Percentiles rank a stretch among this genome's conserved stretches.
Evolutionary conservation across 108 stramenopile species (phyloP).

Genomic region (Thalassiosira profunda): DNA sequence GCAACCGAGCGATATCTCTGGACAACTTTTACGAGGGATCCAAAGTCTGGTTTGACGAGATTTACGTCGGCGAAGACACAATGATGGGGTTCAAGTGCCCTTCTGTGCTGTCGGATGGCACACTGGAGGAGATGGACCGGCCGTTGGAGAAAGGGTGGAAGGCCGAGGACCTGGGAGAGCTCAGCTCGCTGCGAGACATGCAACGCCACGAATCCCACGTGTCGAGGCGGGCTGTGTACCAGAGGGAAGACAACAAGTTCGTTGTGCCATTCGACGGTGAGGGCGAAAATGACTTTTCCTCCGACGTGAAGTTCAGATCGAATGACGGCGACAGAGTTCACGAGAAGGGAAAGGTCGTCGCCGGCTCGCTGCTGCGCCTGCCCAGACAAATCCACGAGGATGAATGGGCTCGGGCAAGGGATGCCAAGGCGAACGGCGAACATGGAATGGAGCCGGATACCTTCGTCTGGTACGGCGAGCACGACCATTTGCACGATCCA

Average conservation of each 20-base stretch:
- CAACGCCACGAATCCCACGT: conserved; percentile 74
- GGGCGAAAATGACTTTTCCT: conserved; percentile 44
- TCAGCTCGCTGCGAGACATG: conserved; percentile 44
- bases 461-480: conserved; percentile 77
- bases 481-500: conserved; percentile 36
- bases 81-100: conserved; percentile 77
- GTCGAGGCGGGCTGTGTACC: conserved; percentile 45
- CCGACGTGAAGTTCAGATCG: conserved; percentile 53
- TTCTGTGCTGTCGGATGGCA: conserved; percentile 18
- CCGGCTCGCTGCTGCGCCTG: conserved; percentile 55
- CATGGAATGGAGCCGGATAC: conserved; percentile 33
- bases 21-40: conserved; percentile 44
- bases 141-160: conserved; percentile 68
- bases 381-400: no score
- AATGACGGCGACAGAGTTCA: conserved; percentile 40
- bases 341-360: conserved; percentile 43
- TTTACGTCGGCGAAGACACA: conserved; percentile 77
- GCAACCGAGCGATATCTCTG: conserved; percentile 57
- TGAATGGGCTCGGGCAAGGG: conserved; percentile 4
- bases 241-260: conserved; percentile 15
- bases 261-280: conserved; percentile 67
- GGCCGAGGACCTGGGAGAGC: conserved; percentile 49
- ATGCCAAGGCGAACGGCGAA: conserved; percentile 1
- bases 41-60: conserved; percentile 80
- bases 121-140: conserved; percentile 30